Evolutionary conservation across 768 basidiomycete genomes (phyloP), one percentile per base, ranked within the genome.

Genomic region (Leccinum truebloodii): DNA sequence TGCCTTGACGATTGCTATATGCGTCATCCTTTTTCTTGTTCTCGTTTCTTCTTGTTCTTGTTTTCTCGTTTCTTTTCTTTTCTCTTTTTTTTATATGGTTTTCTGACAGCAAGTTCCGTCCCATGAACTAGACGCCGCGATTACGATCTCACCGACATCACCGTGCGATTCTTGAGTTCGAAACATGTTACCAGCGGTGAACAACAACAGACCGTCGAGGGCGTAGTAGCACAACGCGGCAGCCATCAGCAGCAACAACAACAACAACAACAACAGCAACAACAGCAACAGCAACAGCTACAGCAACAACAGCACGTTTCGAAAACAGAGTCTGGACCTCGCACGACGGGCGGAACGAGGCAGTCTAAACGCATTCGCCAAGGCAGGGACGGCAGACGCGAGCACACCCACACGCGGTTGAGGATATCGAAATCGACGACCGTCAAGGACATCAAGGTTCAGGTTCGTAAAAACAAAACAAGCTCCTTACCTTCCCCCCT

Each of bases 371-470:
- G 92, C 20, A 78, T 92, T 50, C 85, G 86, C 50, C 80, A 83
- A 66, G 79, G 78, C 16, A 81, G 81, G 69, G 80, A 83, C 57
- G 35, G 53, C 20, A 70, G 77, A 28, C 82, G 79, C 8, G 82
- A 82, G 65, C 75, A 77, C 63, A 79, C 79, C 58, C 82, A 77
- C 63, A 80, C 79, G 59, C 82, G 74, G 64, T 68, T 91, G 53
- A 80, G 75, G 12, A 80, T 94, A 50, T 76, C 78, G 49, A 92
- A 90, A 71, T 69, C 74, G 32, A 91, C 83, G 63, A 86, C 88
- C 0, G 81, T 94, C 54, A 92, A 88, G 71, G 90, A 93, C 16
- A 83, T 94, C 66, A 93, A 92, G 73, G 69, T 90, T 57, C 80
- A 83, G 79, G 88, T 91, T 59, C 60, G 83, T 73, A 46, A 14